phyloP scores from a whole-genome alignment of 2,329 filamentous ascomycete genomes.

The Colletotrichum destructivum region DNA sequence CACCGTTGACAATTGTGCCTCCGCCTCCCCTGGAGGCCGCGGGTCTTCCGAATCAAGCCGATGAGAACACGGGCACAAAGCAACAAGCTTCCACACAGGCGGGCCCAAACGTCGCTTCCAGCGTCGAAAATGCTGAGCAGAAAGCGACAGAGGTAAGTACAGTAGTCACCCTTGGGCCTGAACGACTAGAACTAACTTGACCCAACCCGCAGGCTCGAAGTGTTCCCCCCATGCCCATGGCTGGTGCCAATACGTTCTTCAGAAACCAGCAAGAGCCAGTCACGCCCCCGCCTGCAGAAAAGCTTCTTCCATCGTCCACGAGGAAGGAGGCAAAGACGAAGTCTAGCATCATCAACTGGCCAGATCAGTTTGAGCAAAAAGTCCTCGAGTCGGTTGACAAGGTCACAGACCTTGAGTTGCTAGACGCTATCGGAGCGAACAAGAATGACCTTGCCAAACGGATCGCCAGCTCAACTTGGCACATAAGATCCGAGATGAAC shows the following conservation, averaged over 20 bases:
- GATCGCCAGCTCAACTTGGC: slow-evolving; percentile 48
- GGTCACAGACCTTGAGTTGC: slow-evolving; percentile 20
- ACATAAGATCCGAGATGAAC: slow-evolving; percentile 45
- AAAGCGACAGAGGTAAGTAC: slow-evolving; percentile 25
- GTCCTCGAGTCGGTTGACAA: slow-evolving; percentile 32
- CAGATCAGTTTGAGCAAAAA: slow-evolving; percentile 46
- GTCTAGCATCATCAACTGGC: slow-evolving; percentile 21
- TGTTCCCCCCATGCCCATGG: slow-evolving; percentile 51
- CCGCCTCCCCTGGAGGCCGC: background rate
- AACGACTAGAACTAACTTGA: slow-evolving; percentile 9
- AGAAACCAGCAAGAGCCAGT: slow-evolving; percentile 41
- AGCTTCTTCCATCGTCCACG: background rate
- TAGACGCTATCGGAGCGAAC: slow-evolving; percentile 12
- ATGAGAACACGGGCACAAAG: no score
- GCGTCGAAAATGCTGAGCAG: background rate
- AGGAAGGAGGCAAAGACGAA: slow-evolving; percentile 20
- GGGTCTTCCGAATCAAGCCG: background rate
- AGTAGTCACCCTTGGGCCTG: background rate
- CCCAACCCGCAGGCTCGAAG: slow-evolving; percentile 12
- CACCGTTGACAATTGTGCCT: background rate
- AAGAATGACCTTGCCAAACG: slow-evolving; percentile 21
- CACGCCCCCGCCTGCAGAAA: background rate
- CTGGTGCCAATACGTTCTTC: slow-evolving; percentile 57
- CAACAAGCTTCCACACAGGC: background rate
- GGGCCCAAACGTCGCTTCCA: background rate